Conservation (phyloP, 108 stramenopile species). For the Halocafeteria seosinensis region DNA sequence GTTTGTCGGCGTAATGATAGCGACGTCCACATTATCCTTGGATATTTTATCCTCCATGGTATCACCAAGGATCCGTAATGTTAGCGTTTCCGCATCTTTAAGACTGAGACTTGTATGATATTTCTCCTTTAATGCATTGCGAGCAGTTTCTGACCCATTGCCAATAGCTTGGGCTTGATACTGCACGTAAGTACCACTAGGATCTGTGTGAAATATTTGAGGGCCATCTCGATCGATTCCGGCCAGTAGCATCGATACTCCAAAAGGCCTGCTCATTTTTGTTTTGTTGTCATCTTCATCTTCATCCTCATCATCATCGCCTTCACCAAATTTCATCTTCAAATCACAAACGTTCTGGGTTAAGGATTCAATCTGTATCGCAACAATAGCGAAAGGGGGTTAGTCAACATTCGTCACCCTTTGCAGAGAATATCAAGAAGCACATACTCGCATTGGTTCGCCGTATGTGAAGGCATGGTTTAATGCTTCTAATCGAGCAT, state of each 20-base stretch:
- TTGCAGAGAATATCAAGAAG: no score
- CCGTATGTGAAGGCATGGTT: conserved; percentile 94
- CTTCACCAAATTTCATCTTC: conserved; percentile 91
- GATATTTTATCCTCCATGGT: conserved; percentile 99
- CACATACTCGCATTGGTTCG: conserved; percentile 95
- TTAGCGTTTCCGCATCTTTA: conserved; percentile 77
- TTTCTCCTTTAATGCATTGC: conserved; percentile 72
- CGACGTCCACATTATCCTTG: conserved; percentile 81
- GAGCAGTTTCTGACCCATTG: conserved; percentile 85
- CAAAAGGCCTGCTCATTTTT: conserved; percentile 93
- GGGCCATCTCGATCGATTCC: conserved; percentile 73
- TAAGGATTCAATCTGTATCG: conserved; percentile 82
- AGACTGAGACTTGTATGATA: conserved; percentile 78
- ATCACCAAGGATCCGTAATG: conserved; percentile 74
- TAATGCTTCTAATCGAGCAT: conserved; percentile 95
- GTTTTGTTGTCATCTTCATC: conserved; percentile 42
- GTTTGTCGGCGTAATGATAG: conserved; percentile 61
- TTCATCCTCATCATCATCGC: conserved; percentile 63
- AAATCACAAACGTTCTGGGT: conserved; percentile 96
- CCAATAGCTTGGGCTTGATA: conserved; percentile 99
- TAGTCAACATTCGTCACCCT: no score
- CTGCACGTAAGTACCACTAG: conserved; percentile 82
- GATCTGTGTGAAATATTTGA: conserved; percentile 93
- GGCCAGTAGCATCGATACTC: conserved; percentile 88
- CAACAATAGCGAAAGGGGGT: no score